phyloP scores from a whole-genome alignment of 768 basidiomycete genomes.

The Suillus brevipes region DNA sequence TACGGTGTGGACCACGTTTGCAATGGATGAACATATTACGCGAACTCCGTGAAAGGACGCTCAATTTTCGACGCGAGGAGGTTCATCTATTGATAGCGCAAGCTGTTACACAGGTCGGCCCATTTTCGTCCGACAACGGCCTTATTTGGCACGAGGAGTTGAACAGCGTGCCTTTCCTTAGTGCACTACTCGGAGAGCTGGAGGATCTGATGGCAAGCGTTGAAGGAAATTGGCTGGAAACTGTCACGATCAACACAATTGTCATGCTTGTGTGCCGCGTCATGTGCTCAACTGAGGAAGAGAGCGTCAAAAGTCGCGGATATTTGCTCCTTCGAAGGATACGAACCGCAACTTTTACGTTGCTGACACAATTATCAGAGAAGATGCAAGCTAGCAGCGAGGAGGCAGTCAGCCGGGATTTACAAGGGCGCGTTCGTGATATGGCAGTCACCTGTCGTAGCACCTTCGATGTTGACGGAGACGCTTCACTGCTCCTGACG shows the following conservation, averaged over 20 bases:
- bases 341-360: conserved; percentile 34
- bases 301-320: conserved; percentile 16
- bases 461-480: conserved; percentile 27
- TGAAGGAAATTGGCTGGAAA: conserved; percentile 43
- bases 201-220: conserved; percentile 36
- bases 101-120: conserved; percentile 45
- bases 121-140: conserved; percentile 11
- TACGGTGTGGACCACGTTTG: conserved; percentile 45
- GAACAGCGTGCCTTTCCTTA: conserved; percentile 32
- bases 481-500: conserved; percentile 16
- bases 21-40: conserved; percentile 54
- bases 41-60: conserved; percentile 39
- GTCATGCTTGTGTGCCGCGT: conserved; percentile 38
- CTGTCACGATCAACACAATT: conserved; percentile 32
- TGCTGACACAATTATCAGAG: conserved; percentile 37
- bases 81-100: conserved; percentile 46
- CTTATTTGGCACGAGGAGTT: conserved; percentile 45
- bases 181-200: conserved; percentile 37
- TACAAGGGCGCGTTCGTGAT: conserved; percentile 32
- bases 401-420: conserved; percentile 13
- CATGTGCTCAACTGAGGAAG: conserved; percentile 25
- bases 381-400: conserved; percentile 19
- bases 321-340: conserved; percentile 32
- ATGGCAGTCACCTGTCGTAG: conserved; percentile 41
- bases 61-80: conserved; percentile 41